phyloP scores from a whole-genome alignment of 2,329 filamentous ascomycete species.

The Colletotrichum lupini region DNA sequence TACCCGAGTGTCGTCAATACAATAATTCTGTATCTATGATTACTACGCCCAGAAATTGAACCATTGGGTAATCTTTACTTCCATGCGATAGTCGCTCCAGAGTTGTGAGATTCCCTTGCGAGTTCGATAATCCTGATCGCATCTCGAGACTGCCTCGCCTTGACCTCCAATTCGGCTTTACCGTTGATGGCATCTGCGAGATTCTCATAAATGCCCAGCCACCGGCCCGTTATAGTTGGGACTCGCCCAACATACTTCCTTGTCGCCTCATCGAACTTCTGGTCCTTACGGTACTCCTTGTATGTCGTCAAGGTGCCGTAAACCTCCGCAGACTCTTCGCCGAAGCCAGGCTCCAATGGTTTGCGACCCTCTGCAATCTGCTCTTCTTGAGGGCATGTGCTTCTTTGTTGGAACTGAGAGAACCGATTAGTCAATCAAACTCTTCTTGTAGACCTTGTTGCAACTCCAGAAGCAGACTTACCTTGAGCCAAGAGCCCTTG shows the following conservation, averaged over 20 bases:
- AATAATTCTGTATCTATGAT: no score
- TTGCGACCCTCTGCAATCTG: slow-evolving; percentile 42
- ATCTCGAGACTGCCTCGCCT: slow-evolving; percentile 51
- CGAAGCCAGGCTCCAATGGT: slow-evolving; percentile 44
- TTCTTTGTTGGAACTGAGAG: slow-evolving; percentile 33
- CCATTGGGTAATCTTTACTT: not conserved
- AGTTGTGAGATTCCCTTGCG: slow-evolving; percentile 51
- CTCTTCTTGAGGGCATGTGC: slow-evolving; percentile 50
- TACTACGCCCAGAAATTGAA: no score
- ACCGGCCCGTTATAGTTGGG: slow-evolving; percentile 51
- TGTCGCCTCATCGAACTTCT: slow-evolving; percentile 44
- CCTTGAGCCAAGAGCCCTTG: slow-evolving; percentile 61
- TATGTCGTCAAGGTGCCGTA: slow-evolving; percentile 48
- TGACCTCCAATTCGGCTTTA: slow-evolving; percentile 50
- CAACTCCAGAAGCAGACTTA: slow-evolving; percentile 13
- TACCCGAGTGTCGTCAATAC: no score
- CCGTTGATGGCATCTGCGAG: slow-evolving; percentile 52
- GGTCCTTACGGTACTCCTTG: slow-evolving; percentile 43
- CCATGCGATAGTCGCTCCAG: slow-evolving; percentile 45
- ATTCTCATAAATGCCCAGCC: slow-evolving; percentile 53
- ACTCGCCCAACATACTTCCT: slow-evolving; percentile 49
- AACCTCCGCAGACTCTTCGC: slow-evolving; percentile 46
- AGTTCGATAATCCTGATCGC: slow-evolving; percentile 53
- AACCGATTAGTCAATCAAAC: not conserved
- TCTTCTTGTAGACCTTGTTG: not conserved